phyloP scores from a whole-genome alignment of 2,329 filamentous ascomycete species.

The Talaromyces sp. region DNA sequence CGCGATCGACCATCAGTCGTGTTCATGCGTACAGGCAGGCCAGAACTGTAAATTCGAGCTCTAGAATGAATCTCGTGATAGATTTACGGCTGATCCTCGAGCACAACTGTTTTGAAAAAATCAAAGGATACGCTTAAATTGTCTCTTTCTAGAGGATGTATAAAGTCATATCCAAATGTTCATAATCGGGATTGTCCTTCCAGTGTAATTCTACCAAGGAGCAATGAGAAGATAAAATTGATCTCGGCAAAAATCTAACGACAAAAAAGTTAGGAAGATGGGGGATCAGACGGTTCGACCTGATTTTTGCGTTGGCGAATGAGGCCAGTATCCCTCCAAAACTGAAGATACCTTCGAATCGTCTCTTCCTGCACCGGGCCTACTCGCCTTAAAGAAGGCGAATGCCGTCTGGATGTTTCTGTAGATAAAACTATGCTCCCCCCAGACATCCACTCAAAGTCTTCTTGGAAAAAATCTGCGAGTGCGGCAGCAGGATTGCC shows the following conservation, averaged over 20 bases:
- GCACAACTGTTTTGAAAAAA: no score
- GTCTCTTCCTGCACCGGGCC: conserved; percentile 34
- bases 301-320: background rate
- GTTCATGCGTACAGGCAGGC: background rate
- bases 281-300: background rate
- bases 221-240: no score
- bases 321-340: conserved; percentile 29
- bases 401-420: conserved; percentile 34
- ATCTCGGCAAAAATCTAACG: no score
- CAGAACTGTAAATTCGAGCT: background rate
- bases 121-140: no score
- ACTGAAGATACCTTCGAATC: conserved; percentile 31
- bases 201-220: no score
- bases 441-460: conserved; percentile 45
- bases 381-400: conserved; percentile 29
- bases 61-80: background rate
- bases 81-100: no score
- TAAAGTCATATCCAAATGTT: no score
- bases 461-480: conserved; percentile 30
- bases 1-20: background rate
- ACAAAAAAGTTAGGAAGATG: no score
- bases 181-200: no score
- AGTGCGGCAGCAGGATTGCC: conserved; percentile 28
- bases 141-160: no score
- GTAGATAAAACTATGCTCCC: conserved; percentile 44